Evolutionary conservation across 805 yeast genomes (phyloP).

Genomic region (Yamadazyma kitorensis): DNA sequence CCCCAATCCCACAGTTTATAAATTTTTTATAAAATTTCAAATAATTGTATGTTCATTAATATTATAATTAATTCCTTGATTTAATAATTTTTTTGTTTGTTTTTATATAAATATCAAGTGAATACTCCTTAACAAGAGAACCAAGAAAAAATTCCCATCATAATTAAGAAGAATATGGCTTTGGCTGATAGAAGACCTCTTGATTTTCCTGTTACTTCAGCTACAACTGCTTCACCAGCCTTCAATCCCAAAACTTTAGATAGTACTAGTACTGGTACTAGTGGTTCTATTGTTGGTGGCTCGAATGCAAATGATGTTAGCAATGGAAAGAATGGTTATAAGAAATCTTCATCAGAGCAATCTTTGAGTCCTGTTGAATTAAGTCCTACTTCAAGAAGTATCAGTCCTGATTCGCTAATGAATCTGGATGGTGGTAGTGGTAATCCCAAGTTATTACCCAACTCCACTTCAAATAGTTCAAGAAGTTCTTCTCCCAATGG

Average conservation of each 20-base stretch:
- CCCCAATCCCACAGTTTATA: too few relatives aligned
- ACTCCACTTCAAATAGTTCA: constrained; percentile 23
- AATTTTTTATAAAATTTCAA: too few relatives aligned
- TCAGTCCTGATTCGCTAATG: constrained; percentile 44
- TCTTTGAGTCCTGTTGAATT: constrained; percentile 26
- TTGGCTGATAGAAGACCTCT: constrained; percentile 67
- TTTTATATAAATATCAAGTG: constrained; percentile 1
- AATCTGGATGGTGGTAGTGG: constrained; percentile 19
- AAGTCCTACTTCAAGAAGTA: constrained; percentile 38
- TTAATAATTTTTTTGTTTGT: neutral
- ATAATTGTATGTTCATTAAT: neutral
- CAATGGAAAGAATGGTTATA: constrained; percentile 3
- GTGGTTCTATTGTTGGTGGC: constrained; percentile 1
- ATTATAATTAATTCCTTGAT: constrained; percentile 1
- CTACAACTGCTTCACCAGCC: constrained; percentile 42
- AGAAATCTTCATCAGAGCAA: constrained; percentile 5
- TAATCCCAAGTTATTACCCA: constrained; percentile 11
- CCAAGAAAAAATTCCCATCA: neutral
- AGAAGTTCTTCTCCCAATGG: constrained; percentile 31
- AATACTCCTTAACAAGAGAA: neutral
- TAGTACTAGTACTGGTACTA: constrained; percentile 9
- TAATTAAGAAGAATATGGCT: constrained; percentile 49
- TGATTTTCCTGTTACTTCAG: constrained; percentile 48
- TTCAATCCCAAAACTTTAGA: constrained; percentile 30
- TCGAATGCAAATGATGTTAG: constrained; percentile 5